These are phyloP conservation scores for Eucalyptus lansdowneana DNA, from an alignment of 345 rosid genomes.

Conservation along the genomic window DNA sequence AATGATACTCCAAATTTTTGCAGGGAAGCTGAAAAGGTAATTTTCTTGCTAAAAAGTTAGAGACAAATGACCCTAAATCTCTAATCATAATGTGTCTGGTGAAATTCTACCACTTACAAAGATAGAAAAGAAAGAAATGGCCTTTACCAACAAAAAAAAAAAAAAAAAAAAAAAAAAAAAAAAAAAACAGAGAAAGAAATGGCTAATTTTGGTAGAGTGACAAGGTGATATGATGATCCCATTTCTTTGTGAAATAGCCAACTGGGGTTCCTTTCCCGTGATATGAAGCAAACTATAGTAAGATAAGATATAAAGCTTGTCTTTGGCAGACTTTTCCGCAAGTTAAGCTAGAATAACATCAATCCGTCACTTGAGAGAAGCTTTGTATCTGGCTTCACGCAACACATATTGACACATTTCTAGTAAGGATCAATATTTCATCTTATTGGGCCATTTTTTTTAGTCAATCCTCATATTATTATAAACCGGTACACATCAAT, in stretches of 20 bases:
- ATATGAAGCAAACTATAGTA: no score
- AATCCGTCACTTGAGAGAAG: neutral
- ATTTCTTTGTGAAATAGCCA: no score
- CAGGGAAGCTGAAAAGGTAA: neutral
- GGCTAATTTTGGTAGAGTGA: neutral
- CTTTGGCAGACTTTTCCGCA: no score
- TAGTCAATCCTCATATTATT: neutral
- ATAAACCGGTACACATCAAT: neutral
- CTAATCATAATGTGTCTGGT: neutral
- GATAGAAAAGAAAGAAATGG: neutral
- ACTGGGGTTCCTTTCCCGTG: no score
- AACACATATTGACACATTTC: neutral
- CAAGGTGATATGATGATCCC: neutral
- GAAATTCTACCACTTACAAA: neutral
- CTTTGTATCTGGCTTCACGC: accelerated
- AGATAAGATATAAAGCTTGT: no score
- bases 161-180: no score
- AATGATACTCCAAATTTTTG: neutral
- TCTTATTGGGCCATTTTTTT: neutral
- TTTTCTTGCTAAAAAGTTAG: neutral
- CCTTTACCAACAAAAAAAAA: no score
- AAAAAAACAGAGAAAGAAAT: no score
- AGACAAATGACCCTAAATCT: neutral
- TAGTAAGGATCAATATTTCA: neutral
- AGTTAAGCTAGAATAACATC: neutral